A percentile compares a stretch with the other conserved stretches of the same genome.
phyloP scores from a whole-genome alignment of 108 stramenopile species.

The Stephanodiscus triporus region DNA sequence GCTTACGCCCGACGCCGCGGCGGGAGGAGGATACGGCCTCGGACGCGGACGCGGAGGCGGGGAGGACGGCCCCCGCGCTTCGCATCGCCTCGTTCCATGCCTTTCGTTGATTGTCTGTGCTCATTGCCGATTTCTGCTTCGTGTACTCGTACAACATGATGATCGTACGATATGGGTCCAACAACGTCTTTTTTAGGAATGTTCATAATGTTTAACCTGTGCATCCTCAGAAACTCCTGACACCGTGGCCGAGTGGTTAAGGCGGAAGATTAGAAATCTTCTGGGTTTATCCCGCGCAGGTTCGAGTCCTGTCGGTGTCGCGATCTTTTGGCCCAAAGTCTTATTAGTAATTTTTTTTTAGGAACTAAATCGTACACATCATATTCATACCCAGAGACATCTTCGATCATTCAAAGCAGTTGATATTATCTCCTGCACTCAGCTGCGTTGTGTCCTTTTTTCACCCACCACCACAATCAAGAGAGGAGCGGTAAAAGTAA shows the following conservation, averaged over 20 bases:
- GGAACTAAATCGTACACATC: too few species aligned
- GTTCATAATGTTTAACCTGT: neutral
- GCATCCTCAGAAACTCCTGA: neutral
- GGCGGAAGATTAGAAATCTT: conserved; percentile 84
- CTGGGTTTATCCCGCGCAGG: conserved; percentile 81
- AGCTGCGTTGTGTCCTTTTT: too few species aligned
- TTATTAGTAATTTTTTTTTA: too few species aligned
- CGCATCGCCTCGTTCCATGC: conserved; percentile 93
- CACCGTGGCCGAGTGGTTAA: conserved; percentile 86
- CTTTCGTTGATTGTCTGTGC: conserved; percentile 65
- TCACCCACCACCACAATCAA: too few species aligned
- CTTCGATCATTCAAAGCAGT: too few species aligned
- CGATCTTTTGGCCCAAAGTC: too few species aligned
- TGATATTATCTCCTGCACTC: too few species aligned
- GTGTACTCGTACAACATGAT: too few species aligned
- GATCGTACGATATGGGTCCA: too few species aligned
- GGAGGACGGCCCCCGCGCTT: conserved; percentile 66
- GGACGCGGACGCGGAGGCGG: conserved; percentile 53
- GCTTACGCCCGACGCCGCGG: conserved; percentile 50
- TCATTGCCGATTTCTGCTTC: conserved; percentile 9
- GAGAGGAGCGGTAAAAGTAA: too few species aligned
- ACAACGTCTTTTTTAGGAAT: too few species aligned
- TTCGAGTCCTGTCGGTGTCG: conserved; percentile 65
- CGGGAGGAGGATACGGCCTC: conserved; percentile 25
- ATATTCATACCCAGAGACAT: too few species aligned